Evolutionary conservation across 805 yeast species (phyloP).

Genomic region (Ogataea naganishii): DNA sequence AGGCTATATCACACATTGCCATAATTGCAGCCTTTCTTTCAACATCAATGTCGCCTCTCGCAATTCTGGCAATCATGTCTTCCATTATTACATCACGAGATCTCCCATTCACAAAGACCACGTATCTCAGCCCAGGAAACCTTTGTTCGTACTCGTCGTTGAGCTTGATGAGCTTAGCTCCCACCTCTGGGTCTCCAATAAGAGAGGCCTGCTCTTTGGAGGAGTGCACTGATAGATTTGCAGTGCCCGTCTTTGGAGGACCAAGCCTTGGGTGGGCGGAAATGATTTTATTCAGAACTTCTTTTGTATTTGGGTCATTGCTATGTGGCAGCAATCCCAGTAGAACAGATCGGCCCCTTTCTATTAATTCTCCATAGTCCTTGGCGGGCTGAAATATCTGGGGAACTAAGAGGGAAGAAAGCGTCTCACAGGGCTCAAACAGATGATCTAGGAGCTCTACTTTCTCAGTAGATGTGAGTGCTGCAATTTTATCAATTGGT

Average conservation of each 20-base stretch:
- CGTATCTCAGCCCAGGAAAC: conserved; percentile 68
- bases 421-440: conserved; percentile 58
- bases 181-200: conserved; percentile 39
- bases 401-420: conserved; percentile 25
- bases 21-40: conserved; percentile 66
- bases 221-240: conserved; percentile 55
- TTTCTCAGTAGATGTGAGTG: conserved; percentile 19
- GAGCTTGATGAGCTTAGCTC: conserved; percentile 37
- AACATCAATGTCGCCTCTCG: conserved; percentile 36
- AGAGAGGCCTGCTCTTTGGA: conserved; percentile 63
- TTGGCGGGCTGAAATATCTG: conserved; percentile 12
- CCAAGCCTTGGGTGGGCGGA: conserved; percentile 91
- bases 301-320: background rate
- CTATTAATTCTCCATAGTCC: conserved; percentile 16
- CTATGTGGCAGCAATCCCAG: conserved; percentile 10
- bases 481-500: conserved; percentile 13
- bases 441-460: conserved; percentile 39
- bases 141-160: conserved; percentile 39
- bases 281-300: conserved; percentile 38
- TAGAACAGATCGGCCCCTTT: conserved; percentile 16
- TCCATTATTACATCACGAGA: conserved; percentile 55
- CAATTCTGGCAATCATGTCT: conserved; percentile 52
- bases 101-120: conserved; percentile 85
- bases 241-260: conserved; percentile 30
- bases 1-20: conserved; percentile 90